Conservation (phyloP, 2,329 filamentous ascomycete genomes). For the Byssothecium circinans region DNA sequence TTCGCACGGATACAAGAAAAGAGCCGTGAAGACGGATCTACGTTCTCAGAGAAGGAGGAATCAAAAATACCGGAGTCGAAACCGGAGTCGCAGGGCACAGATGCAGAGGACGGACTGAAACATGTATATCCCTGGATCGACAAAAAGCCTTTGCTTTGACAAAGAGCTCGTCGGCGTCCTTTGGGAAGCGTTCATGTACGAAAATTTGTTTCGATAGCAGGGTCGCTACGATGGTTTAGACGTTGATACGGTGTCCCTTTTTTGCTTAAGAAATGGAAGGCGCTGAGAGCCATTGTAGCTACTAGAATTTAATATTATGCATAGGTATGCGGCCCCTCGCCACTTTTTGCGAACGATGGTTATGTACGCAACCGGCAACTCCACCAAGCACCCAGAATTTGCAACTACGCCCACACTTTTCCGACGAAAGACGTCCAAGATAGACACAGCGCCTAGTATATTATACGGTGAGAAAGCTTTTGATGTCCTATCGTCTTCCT, state of each 20-base stretch:
- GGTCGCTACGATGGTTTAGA: not conserved
- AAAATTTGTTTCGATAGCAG: not conserved
- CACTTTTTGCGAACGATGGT: too few species aligned
- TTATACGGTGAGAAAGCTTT: too few species aligned
- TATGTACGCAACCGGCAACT: too few species aligned
- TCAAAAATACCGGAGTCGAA: constrained; percentile 12
- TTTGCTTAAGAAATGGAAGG: too few species aligned
- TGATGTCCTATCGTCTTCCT: too few species aligned
- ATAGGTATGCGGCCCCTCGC: too few species aligned
- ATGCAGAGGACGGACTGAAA: constrained; percentile 13
- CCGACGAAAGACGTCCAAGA: too few species aligned
- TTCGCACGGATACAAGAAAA: constrained; percentile 23
- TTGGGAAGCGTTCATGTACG: not conserved
- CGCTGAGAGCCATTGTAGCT: too few species aligned
- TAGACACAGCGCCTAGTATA: too few species aligned
- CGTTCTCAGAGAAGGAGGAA: constrained; percentile 4
- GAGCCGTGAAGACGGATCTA: constrained; percentile 1
- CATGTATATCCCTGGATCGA: constrained; percentile 37
- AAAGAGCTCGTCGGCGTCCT: not conserved
- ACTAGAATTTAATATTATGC: too few species aligned
- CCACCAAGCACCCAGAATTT: too few species aligned
- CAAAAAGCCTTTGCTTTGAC: constrained; percentile 50
- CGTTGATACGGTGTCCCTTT: not conserved
- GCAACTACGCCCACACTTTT: too few species aligned
- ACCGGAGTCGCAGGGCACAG: constrained; percentile 7